Percentiles rank a stretch among this genome's conserved stretches.
Conservation (phyloP, 225 moss, liverwort and hornwort genomes). For the Anthoceros angustus region DNA sequence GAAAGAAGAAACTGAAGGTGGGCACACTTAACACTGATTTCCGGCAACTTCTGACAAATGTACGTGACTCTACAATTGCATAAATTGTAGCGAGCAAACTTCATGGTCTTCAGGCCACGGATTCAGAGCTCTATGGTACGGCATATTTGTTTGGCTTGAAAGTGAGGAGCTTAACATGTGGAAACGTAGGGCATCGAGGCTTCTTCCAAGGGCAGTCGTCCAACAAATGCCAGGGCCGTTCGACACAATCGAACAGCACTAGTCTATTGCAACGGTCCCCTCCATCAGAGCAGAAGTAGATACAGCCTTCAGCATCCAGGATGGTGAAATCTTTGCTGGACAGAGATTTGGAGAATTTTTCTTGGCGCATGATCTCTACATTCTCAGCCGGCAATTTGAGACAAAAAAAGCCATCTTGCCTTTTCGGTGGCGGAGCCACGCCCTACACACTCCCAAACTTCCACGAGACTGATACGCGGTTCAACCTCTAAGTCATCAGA, state of each 20-base stretch:
- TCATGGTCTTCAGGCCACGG: no score
- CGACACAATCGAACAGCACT: neutral
- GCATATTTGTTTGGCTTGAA: neutral
- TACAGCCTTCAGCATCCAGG: neutral
- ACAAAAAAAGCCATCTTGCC: neutral
- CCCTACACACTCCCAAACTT: no score
- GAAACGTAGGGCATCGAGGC: neutral
- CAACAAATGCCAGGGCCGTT: neutral
- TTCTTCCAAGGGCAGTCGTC: neutral
- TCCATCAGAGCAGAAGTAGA: neutral
- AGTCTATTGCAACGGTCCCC: neutral
- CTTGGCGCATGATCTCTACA: neutral
- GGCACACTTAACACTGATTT: no score
- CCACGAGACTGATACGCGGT: no score
- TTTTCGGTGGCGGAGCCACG: no score
- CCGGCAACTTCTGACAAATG: no score
- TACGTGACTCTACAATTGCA: no score
- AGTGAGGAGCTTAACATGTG: neutral
- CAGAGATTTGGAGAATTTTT: neutral
- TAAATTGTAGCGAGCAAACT: no score
- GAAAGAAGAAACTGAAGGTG: no score
- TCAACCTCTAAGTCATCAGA: no score
- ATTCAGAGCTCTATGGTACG: neutral
- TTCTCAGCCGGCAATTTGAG: neutral
- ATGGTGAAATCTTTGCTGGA: neutral